phyloP scores from a whole-genome alignment of 768 basidiomycete genomes.

The Cystofilobasidium bisporidii region DNA sequence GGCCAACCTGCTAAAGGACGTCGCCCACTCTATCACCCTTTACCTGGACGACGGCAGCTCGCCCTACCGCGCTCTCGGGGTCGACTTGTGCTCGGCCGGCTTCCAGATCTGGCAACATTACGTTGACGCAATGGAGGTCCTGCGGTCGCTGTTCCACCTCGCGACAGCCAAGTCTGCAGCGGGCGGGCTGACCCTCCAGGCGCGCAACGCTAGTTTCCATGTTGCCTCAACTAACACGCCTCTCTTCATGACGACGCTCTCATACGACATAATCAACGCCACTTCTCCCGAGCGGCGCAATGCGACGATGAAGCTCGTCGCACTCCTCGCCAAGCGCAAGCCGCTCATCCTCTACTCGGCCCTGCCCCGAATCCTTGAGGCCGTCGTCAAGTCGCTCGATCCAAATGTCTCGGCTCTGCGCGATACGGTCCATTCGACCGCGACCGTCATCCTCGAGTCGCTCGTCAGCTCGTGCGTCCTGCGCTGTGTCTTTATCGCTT shows the following conservation, averaged over 20 bases:
- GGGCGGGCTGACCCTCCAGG: conserved; percentile 50
- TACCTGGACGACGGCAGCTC: conserved; percentile 59
- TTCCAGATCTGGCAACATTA: conserved; percentile 93
- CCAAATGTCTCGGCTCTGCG: conserved; percentile 60
- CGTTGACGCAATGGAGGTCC: conserved; percentile 75
- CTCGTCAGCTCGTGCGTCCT: conserved; percentile 76
- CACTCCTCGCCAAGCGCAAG: conserved; percentile 87
- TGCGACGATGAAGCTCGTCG: conserved; percentile 83
- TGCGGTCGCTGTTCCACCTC: conserved; percentile 71
- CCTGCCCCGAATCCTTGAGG: conserved; percentile 77
- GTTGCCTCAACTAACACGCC: conserved; percentile 74
- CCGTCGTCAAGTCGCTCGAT: conserved; percentile 91
- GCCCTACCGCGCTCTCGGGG: conserved; percentile 54
- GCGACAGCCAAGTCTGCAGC: conserved; percentile 47
- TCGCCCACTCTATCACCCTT: conserved; percentile 67
- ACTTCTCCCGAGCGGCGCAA: conserved; percentile 62
- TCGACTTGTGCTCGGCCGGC: conserved; percentile 82
- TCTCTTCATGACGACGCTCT: conserved; percentile 87
- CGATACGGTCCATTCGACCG: conserved; percentile 79
- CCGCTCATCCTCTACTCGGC: conserved; percentile 75
- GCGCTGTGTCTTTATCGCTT: too few relatives aligned
- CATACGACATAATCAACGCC: conserved; percentile 70
- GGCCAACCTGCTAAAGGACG: conserved; percentile 68
- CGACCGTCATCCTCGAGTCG: conserved; percentile 86
- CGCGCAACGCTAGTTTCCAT: conserved; percentile 70